phyloP scores from a whole-genome alignment of 1,284 basidiomycete species.

The Puccinia hordei region DNA sequence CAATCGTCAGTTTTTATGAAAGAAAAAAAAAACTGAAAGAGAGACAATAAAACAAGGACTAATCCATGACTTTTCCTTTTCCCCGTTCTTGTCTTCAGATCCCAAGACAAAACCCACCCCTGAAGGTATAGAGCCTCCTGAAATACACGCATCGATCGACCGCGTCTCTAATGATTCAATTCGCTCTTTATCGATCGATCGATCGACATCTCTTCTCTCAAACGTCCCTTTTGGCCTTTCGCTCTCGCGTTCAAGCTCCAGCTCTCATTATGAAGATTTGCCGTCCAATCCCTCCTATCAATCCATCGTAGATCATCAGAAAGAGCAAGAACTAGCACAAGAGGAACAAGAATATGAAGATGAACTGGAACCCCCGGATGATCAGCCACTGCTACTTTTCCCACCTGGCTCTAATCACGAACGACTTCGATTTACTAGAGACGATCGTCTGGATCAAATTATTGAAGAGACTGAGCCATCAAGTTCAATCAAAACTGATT shows the following conservation, averaged over 20 bases:
- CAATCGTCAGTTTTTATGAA: neutral
- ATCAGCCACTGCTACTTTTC: slow-evolving; percentile 7
- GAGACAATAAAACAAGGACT: neutral
- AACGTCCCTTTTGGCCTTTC: slow-evolving; percentile 36
- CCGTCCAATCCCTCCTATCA: slow-evolving; percentile 11
- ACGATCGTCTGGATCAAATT: slow-evolving; percentile 39
- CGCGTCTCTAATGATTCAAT: slow-evolving; percentile 25
- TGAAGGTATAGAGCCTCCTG: neutral
- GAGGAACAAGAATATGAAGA: neutral
- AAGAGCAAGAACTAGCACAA: slow-evolving; percentile 11
- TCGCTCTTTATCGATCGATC: slow-evolving; percentile 7
- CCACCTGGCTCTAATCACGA: slow-evolving; percentile 29
- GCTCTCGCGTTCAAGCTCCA: slow-evolving; percentile 20
- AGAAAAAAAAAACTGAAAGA: neutral
- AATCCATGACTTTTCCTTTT: neutral
- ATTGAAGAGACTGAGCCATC: slow-evolving; percentile 44
- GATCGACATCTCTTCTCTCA: slow-evolving; percentile 1
- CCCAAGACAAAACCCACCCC: neutral
- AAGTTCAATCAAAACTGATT: slow-evolving; percentile 20
- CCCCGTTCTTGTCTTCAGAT: neutral
- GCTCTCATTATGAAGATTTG: slow-evolving; percentile 31
- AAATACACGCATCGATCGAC: neutral
- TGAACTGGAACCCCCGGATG: neutral
- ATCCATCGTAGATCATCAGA: slow-evolving; percentile 18
- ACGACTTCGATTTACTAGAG: slow-evolving; percentile 23